Evolutionary conservation across 2,329 filamentous ascomycete genomes (phyloP).

Genomic region (Colletotrichum tropicale): DNA sequence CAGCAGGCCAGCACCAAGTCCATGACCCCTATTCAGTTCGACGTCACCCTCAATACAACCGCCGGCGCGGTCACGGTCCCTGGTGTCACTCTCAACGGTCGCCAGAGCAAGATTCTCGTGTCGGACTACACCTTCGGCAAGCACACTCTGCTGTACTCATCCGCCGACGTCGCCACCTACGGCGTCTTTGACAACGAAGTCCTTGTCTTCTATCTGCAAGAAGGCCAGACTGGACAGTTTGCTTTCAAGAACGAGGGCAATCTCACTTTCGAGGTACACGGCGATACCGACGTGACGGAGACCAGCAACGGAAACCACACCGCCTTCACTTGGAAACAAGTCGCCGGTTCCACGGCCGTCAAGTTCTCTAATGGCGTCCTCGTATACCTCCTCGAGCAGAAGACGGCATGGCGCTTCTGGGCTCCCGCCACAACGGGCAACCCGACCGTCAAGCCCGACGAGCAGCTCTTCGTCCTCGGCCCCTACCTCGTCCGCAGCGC

Average conservation of each 20-base stretch:
- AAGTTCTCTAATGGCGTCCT: constrained; percentile 53
- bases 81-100: constrained; percentile 60
- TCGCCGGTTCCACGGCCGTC: constrained; percentile 52
- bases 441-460: constrained; percentile 38
- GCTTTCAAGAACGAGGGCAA: constrained; percentile 45
- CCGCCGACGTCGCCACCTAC: constrained; percentile 73
- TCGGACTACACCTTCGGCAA: constrained; percentile 69
- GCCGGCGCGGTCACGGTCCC: constrained; percentile 45
- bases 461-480: constrained; percentile 65
- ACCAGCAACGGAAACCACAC: constrained; percentile 23
- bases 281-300: constrained; percentile 10
- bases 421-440: constrained; percentile 51
- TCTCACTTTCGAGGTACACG: constrained; percentile 42
- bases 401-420: constrained; percentile 74
- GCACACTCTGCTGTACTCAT: constrained; percentile 68
- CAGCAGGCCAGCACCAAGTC: constrained; percentile 51
- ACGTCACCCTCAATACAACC: constrained; percentile 51
- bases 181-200: constrained; percentile 59
- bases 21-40: constrained; percentile 46
- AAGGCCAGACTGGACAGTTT: constrained; percentile 65
- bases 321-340: constrained; percentile 52
- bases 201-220: constrained; percentile 66
- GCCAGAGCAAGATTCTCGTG: constrained; percentile 72
- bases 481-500: constrained; percentile 70
- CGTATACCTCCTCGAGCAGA: constrained; percentile 65